A percentile compares a stretch with the other conserved stretches of the same genome.
phyloP scores from a whole-genome alignment of 2,329 filamentous ascomycete species.

The Chrysoporthe deuterocubensis region DNA sequence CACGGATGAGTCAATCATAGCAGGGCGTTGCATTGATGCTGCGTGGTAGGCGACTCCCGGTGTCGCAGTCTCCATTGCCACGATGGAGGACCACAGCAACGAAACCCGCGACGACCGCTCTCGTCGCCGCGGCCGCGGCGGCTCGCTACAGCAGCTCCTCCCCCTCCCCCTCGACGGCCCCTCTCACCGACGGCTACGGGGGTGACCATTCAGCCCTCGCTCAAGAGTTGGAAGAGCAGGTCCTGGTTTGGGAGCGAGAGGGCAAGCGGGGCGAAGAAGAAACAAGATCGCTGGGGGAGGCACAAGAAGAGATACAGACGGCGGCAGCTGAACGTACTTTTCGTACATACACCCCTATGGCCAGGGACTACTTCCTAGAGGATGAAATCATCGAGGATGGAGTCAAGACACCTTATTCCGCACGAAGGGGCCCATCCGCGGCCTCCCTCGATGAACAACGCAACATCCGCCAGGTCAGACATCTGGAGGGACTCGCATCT shows the following conservation, averaged over 20 bases:
- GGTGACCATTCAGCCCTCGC: neutral
- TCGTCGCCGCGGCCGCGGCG: neutral
- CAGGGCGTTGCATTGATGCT: conserved; percentile 29
- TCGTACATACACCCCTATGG: neutral
- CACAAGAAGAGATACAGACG: neutral
- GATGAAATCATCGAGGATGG: neutral
- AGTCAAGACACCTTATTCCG: neutral
- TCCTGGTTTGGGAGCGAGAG: neutral
- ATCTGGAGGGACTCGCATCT: neutral
- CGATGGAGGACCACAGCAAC: conserved; percentile 25
- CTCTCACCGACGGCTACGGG: conserved; percentile 1
- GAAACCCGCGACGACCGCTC: neutral
- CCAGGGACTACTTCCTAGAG: neutral
- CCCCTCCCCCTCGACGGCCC: neutral
- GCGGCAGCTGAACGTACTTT: neutral
- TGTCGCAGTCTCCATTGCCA: conserved; percentile 28
- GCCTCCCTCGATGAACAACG: neutral
- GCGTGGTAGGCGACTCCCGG: conserved; percentile 27
- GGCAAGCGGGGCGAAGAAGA: neutral
- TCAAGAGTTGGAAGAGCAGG: neutral
- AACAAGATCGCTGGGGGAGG: neutral
- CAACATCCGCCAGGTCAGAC: neutral
- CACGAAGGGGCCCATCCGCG: neutral
- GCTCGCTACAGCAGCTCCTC: conserved; percentile 10
- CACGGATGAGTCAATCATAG: conserved; percentile 27